These are phyloP conservation scores for Aaosphaeria pasadenensis DNA, from an alignment of 2,329 filamentous ascomycete species.

Conservation along the genomic window DNA sequence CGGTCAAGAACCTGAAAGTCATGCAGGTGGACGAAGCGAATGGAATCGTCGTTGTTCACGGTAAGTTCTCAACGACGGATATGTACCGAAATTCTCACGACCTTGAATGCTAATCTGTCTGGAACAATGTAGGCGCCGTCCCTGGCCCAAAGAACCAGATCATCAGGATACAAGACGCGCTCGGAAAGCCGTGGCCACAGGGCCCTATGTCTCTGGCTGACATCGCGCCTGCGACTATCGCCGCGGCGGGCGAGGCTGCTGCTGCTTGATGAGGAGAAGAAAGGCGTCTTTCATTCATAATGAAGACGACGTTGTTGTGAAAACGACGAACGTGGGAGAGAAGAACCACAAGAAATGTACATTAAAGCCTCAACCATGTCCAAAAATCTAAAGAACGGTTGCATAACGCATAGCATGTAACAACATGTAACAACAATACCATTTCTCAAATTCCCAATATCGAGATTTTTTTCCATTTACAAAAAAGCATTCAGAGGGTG, in stretches of 20 bases:
- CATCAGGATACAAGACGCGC: constrained; percentile 83
- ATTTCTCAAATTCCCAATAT: too few species aligned
- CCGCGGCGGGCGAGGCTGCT: not conserved
- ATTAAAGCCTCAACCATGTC: too few species aligned
- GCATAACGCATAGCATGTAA: too few species aligned
- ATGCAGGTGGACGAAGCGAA: constrained; percentile 83
- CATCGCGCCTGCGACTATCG: constrained; percentile 7
- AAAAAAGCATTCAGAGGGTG: too few species aligned
- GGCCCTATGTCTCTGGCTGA: constrained; percentile 36
- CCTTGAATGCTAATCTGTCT: constrained; percentile 1
- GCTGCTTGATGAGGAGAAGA: not conserved
- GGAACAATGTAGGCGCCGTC: constrained; percentile 56
- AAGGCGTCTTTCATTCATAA: too few species aligned
- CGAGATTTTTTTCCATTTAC: too few species aligned
- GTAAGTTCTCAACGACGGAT: constrained; percentile 41
- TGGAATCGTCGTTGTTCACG: constrained; percentile 85
- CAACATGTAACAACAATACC: too few species aligned
- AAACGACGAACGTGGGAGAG: too few species aligned
- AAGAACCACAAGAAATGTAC: too few species aligned
- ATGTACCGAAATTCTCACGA: not conserved
- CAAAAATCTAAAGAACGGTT: too few species aligned
- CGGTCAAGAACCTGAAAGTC: constrained; percentile 86
- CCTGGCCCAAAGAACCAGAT: constrained; percentile 84
- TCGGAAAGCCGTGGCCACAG: constrained; percentile 77
- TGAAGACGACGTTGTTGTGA: too few species aligned